Conservation (phyloP, 768 basidiomycete genomes). For the Porphyrellus cyaneotinctus region DNA sequence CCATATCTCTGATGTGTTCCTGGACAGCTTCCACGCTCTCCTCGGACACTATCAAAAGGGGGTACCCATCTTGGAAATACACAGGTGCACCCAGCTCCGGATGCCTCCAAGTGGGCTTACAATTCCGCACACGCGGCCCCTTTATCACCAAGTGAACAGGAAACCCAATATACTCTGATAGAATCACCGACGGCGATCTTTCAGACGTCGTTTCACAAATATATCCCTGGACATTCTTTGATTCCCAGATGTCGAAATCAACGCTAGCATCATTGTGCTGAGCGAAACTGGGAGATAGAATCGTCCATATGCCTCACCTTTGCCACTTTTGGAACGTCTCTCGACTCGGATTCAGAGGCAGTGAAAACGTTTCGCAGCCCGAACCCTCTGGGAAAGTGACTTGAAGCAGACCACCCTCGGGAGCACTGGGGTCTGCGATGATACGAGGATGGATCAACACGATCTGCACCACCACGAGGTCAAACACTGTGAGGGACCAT, state of each 20-base stretch:
- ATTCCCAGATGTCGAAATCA: slow-evolving; percentile 48
- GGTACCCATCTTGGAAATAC: slow-evolving; percentile 69
- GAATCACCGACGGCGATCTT: slow-evolving; percentile 47
- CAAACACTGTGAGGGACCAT: neutral
- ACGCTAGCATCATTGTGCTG: slow-evolving; percentile 37
- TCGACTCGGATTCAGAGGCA: slow-evolving; percentile 54
- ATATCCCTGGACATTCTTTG: slow-evolving; percentile 57
- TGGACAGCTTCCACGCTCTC: slow-evolving; percentile 58
- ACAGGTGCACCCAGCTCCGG: slow-evolving; percentile 55
- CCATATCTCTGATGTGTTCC: slow-evolving; percentile 41
- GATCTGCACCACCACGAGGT: slow-evolving; percentile 42
- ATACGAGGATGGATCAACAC: slow-evolving; percentile 61
- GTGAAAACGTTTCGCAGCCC: slow-evolving; percentile 51
- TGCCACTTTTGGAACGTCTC: slow-evolving; percentile 51
- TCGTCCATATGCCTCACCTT: slow-evolving; percentile 39
- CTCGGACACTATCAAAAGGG: slow-evolving; percentile 61
- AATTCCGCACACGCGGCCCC: slow-evolving; percentile 51
- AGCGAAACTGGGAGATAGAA: neutral
- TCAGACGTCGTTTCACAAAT: slow-evolving; percentile 47
- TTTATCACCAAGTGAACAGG: slow-evolving; percentile 65
- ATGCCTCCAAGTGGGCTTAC: slow-evolving; percentile 49
- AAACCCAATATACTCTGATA: slow-evolving; percentile 60
- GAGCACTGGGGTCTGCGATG: slow-evolving; percentile 40
- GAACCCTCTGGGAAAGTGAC: slow-evolving; percentile 60
- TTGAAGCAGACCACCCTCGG: slow-evolving; percentile 46